A percentile compares a stretch with the other conserved stretches of the same genome.
These are phyloP conservation scores for Aquilaria malaccensis DNA, from an alignment of 345 rosid species.

Conservation along the genomic window DNA sequence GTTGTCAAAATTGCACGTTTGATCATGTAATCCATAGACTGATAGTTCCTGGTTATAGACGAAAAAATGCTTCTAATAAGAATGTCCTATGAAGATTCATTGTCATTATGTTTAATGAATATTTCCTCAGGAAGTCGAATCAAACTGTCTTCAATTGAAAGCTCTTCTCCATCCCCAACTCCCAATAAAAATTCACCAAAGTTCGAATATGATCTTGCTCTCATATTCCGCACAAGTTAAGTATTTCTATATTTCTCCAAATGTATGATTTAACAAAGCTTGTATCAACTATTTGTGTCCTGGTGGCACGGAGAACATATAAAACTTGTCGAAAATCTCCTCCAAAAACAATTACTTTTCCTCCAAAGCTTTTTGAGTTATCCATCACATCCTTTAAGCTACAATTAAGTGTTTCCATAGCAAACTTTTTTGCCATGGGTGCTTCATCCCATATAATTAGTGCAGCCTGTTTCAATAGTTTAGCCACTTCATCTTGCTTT, in stretches of 20 bases:
- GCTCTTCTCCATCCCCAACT: too few relatives aligned
- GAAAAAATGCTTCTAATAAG: too few relatives aligned
- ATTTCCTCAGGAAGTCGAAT: too few relatives aligned
- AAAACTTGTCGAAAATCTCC: slow-evolving; percentile 7
- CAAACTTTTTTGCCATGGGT: neutral
- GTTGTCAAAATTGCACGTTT: too few relatives aligned
- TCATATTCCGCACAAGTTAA: neutral
- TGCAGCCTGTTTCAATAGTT: neutral
- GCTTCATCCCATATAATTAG: slow-evolving; percentile 7
- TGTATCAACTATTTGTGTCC: neutral
- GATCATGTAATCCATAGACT: too few relatives aligned
- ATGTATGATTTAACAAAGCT: neutral
- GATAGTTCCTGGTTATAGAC: too few relatives aligned
- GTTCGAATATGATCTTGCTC: too few relatives aligned
- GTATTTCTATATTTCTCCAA: neutral
- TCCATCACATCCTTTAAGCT: neutral
- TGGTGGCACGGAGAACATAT: neutral
- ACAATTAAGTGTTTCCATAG: too few relatives aligned
- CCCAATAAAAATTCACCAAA: too few relatives aligned
- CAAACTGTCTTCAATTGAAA: too few relatives aligned
- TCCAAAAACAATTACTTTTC: slow-evolving; percentile 1
- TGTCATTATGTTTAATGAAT: too few relatives aligned
- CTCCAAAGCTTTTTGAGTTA: neutral
- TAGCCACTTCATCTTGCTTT: neutral
- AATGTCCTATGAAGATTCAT: too few relatives aligned